Evolutionary conservation across 306 rosid genomes (phyloP), one percentile per base, ranked within the genome.

Genomic region (Myrica gale): DNA sequence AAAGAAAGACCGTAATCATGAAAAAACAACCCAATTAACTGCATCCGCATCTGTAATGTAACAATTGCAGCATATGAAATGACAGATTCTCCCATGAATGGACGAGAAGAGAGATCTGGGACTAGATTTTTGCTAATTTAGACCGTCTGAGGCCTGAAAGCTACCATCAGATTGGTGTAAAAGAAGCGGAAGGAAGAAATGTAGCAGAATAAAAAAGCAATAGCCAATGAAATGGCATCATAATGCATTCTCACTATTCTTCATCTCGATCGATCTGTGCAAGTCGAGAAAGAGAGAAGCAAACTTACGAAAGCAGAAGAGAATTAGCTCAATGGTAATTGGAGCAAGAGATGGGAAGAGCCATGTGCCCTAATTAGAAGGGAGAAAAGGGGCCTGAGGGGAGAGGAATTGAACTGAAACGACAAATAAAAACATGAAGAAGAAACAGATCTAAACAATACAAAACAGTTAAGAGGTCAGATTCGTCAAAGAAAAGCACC

Each of bases 361-460:
- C 23, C 4, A 57, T 51, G 68, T 52, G 46, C 66, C 19, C 72
- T 42, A 44, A 10, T 61, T 42, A 5, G 44, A 41, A 47, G 44
- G 57, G 46, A 19, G 43, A 10, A 11, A 10, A 20, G 23, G 17
- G 43, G 15, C 1, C 6, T 1, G 21, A 17, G 16, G 19, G 8
- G 7, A 8, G 19, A 37, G 7, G 54, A 60, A 41, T 17, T 26
- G 20, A 26, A 44, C 39, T 46, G 16, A 19, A 48, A 60, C 17
- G 26, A 8, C 37, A 39, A 37, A 9, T 4, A 46, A 56, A 57
- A 21, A 78, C 47, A n/a, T 52, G 5, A 46, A 45, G 45, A 71
- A 67, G 48, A 46, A 71, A 75, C 84, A 85, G 97, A 91, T 93
- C 97, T 87, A 79, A 77, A 71, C 60, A 63, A 68, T 9, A 54